phyloP scores from a whole-genome alignment of 768 basidiomycete genomes.

The Hirschioporus abietinus region DNA sequence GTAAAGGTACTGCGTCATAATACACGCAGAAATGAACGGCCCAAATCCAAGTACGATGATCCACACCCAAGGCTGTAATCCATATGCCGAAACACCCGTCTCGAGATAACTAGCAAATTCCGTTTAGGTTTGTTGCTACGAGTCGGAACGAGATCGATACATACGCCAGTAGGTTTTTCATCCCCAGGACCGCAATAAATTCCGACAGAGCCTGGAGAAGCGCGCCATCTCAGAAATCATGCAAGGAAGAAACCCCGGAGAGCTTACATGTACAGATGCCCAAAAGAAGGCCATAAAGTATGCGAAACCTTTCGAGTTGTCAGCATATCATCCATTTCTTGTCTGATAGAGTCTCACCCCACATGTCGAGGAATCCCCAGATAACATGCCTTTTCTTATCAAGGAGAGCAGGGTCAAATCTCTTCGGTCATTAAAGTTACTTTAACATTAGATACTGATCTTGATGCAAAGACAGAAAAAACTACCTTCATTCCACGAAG shows the following conservation, averaged over 20 bases:
- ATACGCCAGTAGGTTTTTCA: background rate
- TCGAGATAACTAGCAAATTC: background rate
- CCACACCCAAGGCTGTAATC: constrained; percentile 1
- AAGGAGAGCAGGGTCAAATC: background rate
- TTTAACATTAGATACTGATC: background rate
- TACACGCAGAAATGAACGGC: background rate
- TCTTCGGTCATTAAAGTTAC: background rate
- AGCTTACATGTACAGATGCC: background rate
- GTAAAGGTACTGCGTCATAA: constrained; percentile 1
- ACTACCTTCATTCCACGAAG: background rate
- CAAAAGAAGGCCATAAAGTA: background rate
- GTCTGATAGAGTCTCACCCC: background rate
- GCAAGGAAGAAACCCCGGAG: background rate
- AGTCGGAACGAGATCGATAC: background rate
- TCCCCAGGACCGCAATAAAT: background rate
- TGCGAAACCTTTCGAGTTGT: background rate
- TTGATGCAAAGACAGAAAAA: background rate
- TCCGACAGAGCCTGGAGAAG: background rate
- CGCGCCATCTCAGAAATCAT: background rate
- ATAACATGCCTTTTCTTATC: background rate
- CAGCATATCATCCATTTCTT: background rate
- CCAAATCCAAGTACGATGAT: background rate
- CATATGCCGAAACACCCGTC: background rate
- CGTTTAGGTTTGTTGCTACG: background rate
- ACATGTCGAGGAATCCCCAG: background rate